Percentiles rank a stretch among this genome's conserved stretches.
Conservation (phyloP, 169 alveolate species). For the Perkinsus chesapeaki region DNA sequence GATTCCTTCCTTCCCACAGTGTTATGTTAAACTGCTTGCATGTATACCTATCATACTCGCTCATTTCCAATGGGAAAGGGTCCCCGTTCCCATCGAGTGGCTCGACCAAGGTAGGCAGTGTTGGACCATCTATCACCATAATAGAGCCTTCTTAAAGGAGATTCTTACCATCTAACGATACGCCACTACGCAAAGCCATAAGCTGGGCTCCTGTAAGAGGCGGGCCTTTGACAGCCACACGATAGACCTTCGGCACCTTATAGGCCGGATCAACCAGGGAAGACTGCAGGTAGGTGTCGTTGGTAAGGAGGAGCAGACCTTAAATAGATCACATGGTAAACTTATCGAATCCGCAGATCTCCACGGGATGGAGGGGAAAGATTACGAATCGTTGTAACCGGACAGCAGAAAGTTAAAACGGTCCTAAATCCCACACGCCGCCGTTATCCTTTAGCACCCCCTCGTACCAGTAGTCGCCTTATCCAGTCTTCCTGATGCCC, state of each 20-base stretch:
- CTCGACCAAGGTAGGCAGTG: neutral
- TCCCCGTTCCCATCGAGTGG: neutral
- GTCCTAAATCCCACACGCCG: too few species aligned
- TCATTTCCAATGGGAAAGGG: neutral
- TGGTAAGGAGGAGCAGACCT: neutral
- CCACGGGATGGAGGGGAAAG: too few species aligned
- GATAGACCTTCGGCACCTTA: neutral
- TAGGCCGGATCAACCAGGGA: neutral
- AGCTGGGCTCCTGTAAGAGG: neutral
- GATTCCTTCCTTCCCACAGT: neutral
- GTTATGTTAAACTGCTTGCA: neutral
- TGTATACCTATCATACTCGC: neutral
- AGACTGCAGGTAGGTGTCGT: neutral
- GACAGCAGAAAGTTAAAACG: too few species aligned
- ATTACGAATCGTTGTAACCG: too few species aligned
- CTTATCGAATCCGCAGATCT: too few species aligned
- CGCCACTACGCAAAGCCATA: neutral
- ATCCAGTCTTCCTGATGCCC: neutral
- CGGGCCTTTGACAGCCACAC: neutral
- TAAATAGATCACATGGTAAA: too few species aligned
- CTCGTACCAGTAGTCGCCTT: neutral
- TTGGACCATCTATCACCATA: neutral
- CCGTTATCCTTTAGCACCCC: too few species aligned
- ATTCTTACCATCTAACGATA: neutral
- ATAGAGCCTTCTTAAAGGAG: neutral